These are phyloP conservation scores for Parathielavia appendiculata DNA, from an alignment of 495 filamentous ascomycete species.

Conservation along the genomic window DNA sequence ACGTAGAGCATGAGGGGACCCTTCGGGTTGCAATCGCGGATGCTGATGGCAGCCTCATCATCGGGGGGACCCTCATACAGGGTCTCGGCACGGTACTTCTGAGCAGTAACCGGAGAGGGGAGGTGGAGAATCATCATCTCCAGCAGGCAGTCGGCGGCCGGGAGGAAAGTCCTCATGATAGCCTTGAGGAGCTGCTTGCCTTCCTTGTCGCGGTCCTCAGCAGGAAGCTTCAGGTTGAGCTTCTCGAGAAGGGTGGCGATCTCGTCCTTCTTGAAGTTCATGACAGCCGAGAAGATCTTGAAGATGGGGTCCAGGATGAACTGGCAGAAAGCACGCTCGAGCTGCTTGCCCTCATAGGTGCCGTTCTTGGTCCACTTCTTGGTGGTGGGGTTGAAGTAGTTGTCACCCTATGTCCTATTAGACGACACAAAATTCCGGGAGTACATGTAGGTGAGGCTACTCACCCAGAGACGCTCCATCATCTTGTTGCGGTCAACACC, in stretches of 20 bases:
- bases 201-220: conserved; percentile 87
- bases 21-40: conserved; percentile 97
- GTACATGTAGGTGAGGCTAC: conserved; percentile 14
- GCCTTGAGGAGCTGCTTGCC: conserved; percentile 97
- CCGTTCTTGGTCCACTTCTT: conserved; percentile 97
- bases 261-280: conserved; percentile 99
- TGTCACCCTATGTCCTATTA: conserved; percentile 66
- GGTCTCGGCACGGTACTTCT: conserved; percentile 97
- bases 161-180: conserved; percentile 97
- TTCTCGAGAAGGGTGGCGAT: conserved; percentile 75
- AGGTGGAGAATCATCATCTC: conserved; percentile 99
- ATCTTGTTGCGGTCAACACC: conserved; percentile 99
- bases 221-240: conserved; percentile 81
- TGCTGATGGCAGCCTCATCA: conserved; percentile 86
- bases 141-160: conserved; percentile 93
- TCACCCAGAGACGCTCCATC: conserved; percentile 99
- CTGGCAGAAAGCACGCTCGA: conserved; percentile 98
- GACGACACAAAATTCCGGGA: not conserved
- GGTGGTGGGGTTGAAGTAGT: conserved; percentile 98
- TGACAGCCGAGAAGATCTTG: conserved; percentile 90
- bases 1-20: conserved; percentile 99
- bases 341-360: conserved; percentile 73
- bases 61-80: conserved; percentile 96
- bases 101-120: conserved; percentile 90
- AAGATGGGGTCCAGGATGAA: conserved; percentile 99